These are phyloP conservation scores for Curvularia spicifera DNA, from an alignment of 2,329 filamentous ascomycete species.

Conservation along the genomic window DNA sequence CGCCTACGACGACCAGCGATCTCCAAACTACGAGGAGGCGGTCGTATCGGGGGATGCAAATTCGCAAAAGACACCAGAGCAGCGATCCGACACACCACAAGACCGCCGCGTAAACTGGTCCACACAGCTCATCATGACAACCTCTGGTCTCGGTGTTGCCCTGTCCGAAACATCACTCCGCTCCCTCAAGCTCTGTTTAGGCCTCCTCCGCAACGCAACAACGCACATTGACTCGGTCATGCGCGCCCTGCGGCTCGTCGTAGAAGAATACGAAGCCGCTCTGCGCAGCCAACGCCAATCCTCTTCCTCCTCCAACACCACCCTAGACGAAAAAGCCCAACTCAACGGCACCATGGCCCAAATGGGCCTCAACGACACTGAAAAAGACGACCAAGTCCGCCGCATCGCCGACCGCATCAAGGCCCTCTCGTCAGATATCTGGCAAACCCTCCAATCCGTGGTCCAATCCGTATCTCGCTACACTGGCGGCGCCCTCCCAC, in stretches of 20 bases:
- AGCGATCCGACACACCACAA: conserved; percentile 34
- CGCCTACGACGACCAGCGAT: conserved; percentile 80
- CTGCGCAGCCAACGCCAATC: conserved; percentile 39
- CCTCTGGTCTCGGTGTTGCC: conserved; percentile 86
- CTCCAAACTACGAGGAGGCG: conserved; percentile 75
- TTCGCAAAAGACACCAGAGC: conserved; percentile 30
- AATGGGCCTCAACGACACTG: conserved; percentile 26
- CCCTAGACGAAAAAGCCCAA: conserved; percentile 23
- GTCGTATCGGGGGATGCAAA: conserved; percentile 31
- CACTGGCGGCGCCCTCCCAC: conserved; percentile 86
- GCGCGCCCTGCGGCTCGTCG: conserved; percentile 71
- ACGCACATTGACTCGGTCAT: conserved; percentile 79
- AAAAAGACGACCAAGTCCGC: conserved; percentile 54
- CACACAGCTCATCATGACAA: conserved; percentile 84
- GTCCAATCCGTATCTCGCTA: conserved; percentile 88
- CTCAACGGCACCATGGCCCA: conserved; percentile 26
- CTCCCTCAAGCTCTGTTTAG: conserved; percentile 83
- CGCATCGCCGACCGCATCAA: conserved; percentile 79
- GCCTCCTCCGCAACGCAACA: conserved; percentile 81
- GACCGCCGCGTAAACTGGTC: conserved; percentile 68
- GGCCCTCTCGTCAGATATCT: conserved; percentile 61
- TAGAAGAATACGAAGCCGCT: conserved; percentile 78
- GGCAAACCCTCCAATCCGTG: conserved; percentile 71
- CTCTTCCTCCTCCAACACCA: conserved; percentile 19
- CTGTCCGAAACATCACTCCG: conserved; percentile 88